Evolutionary conservation across 495 filamentous ascomycete genomes (phyloP).

Genomic region (Bathelium albidoporum): DNA sequence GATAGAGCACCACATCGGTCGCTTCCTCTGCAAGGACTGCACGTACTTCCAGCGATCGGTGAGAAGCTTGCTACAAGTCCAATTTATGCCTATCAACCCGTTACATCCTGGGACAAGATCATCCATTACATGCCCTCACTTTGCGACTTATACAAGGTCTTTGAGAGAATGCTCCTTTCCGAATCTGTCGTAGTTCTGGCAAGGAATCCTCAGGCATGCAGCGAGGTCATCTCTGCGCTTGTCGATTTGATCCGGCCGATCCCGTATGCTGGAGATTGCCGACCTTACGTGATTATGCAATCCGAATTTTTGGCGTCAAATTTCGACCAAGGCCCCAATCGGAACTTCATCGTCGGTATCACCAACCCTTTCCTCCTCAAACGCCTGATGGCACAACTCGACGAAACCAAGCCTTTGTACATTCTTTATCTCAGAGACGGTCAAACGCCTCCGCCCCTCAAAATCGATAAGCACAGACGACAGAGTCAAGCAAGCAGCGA

Average conservation of each 20-base stretch:
- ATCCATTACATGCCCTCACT: slow-evolving; percentile 23
- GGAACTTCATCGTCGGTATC: slow-evolving; percentile 25
- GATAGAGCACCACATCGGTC: slow-evolving; percentile 21
- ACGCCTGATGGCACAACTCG: slow-evolving; percentile 13
- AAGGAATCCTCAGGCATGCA: slow-evolving; percentile 25
- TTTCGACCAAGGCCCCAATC: slow-evolving; percentile 19
- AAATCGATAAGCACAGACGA: background rate
- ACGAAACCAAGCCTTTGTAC: slow-evolving; percentile 11
- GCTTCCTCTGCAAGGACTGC: slow-evolving; percentile 27
- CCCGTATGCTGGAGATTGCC: slow-evolving; percentile 24
- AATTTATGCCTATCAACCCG: slow-evolving; percentile 25
- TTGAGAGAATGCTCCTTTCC: slow-evolving; percentile 27
- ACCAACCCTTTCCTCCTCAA: slow-evolving; percentile 28
- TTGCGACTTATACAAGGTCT: slow-evolving; percentile 25
- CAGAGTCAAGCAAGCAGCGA: background rate
- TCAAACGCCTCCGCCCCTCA: background rate
- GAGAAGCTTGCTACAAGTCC: slow-evolving; percentile 2
- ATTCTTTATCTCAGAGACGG: slow-evolving; percentile 16
- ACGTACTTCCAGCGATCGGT: slow-evolving; percentile 13
- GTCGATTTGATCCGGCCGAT: slow-evolving; percentile 27
- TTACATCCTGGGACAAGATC: slow-evolving; percentile 24
- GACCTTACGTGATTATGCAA: slow-evolving; percentile 31
- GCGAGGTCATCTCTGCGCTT: slow-evolving; percentile 23
- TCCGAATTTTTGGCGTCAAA: slow-evolving; percentile 23
- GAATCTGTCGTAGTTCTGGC: slow-evolving; percentile 27